Evolutionary conservation across 2,329 filamentous ascomycete species (phyloP).

Genomic region (Aureobasidium sp.): DNA sequence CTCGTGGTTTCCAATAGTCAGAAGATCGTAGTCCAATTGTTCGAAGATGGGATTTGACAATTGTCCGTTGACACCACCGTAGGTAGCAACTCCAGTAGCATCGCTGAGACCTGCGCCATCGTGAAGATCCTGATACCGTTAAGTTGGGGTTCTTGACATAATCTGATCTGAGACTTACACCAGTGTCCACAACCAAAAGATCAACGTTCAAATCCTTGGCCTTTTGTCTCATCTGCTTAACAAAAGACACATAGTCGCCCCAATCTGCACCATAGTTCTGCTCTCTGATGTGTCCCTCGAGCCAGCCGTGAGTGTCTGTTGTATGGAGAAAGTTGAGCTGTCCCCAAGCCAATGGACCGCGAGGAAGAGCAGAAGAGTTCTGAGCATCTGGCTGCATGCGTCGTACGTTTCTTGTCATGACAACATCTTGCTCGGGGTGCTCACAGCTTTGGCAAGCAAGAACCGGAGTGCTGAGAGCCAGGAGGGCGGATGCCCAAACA

Average conservation of each 20-base stretch:
- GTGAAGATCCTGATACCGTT: slow-evolving; percentile 43
- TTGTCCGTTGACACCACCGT: slow-evolving; percentile 41
- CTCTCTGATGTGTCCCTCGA: slow-evolving; percentile 43
- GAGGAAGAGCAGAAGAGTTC: slow-evolving; percentile 29
- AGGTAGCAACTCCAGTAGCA: slow-evolving; percentile 33
- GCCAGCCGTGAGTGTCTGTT: slow-evolving; percentile 47
- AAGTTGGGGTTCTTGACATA: background rate
- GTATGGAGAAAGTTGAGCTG: slow-evolving; percentile 60
- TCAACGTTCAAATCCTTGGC: slow-evolving; percentile 51
- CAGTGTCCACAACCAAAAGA: slow-evolving; percentile 52
- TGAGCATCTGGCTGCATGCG: slow-evolving; percentile 39
- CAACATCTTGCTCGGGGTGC: slow-evolving; percentile 31
- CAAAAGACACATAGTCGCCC: slow-evolving; percentile 57
- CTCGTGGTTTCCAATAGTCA: slow-evolving; percentile 56
- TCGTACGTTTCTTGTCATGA: slow-evolving; percentile 32
- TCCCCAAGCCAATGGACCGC: slow-evolving; percentile 48
- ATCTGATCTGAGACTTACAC: slow-evolving; percentile 18
- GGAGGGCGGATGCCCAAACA: background rate
- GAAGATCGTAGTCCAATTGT: slow-evolving; percentile 45
- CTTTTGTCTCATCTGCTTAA: slow-evolving; percentile 50
- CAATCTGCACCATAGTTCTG: slow-evolving; percentile 57
- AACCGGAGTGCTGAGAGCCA: background rate
- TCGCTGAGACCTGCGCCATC: slow-evolving; percentile 57
- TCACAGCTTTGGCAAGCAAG: slow-evolving; percentile 31
- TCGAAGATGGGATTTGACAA: slow-evolving; percentile 46